Percentiles rank a stretch among this genome's conserved stretches.
phyloP scores from a whole-genome alignment of 2,329 filamentous ascomycete species.

The Apiospora koreana region DNA sequence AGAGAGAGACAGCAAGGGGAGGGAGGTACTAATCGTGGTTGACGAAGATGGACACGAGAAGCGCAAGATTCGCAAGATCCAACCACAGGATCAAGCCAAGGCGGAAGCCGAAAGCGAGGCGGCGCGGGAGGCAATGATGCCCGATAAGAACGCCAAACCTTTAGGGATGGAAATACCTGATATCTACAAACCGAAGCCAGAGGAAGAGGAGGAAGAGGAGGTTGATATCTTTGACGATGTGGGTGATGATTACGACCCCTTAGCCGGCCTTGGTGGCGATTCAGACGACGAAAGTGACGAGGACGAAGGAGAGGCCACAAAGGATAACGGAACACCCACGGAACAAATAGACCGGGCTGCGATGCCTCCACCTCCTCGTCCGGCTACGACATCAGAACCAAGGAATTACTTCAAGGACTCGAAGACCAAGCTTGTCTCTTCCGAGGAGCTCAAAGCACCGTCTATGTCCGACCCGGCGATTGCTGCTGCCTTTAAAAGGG shows the following conservation, averaged over 20 bases:
- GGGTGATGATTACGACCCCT: conserved; percentile 67
- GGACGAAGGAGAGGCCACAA: conserved; percentile 17
- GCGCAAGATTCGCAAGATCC: conserved; percentile 60
- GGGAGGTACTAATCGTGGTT: conserved; percentile 65
- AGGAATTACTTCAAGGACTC: conserved; percentile 66
- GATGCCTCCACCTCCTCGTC: conserved; percentile 51
- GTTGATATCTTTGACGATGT: conserved; percentile 67
- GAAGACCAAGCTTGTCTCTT: conserved; percentile 54
- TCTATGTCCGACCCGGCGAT: conserved; percentile 75
- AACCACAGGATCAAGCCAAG: conserved; percentile 31
- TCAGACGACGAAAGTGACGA: conserved; percentile 40
- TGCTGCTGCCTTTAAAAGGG: conserved; percentile 82
- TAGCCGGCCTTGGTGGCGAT: conserved; percentile 56
- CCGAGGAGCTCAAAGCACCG: conserved; percentile 51
- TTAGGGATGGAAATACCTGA: conserved; percentile 69
- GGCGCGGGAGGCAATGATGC: conserved; percentile 47
- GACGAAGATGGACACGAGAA: conserved; percentile 69
- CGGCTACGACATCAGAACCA: conserved; percentile 34
- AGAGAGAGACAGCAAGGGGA: conserved; percentile 60
- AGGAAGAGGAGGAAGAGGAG: conserved; percentile 56
- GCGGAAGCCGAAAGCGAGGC: conserved; percentile 32
- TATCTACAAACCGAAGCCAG: conserved; percentile 50
- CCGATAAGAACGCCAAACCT: conserved; percentile 56
- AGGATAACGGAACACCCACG: conserved; percentile 24
- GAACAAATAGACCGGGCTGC: conserved; percentile 24